phyloP scores from a whole-genome alignment of 495 filamentous ascomycete genomes.

The Glutinoglossum americanum region DNA sequence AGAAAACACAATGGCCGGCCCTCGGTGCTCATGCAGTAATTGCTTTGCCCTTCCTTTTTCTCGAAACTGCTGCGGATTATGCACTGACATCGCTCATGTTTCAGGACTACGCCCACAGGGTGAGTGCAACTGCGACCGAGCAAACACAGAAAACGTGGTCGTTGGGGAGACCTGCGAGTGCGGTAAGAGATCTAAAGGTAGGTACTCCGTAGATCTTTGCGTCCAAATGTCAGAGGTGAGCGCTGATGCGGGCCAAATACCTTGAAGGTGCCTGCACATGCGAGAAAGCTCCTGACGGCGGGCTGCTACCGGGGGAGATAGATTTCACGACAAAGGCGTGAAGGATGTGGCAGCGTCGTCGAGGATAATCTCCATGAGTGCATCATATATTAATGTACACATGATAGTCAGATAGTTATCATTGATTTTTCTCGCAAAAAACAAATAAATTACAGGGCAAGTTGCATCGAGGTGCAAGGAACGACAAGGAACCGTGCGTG shows the following conservation, averaged over 20 bases:
- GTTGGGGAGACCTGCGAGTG: conserved; percentile 49
- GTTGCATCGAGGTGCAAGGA: not conserved
- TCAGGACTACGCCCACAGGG: conserved; percentile 49
- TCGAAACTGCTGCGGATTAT: not conserved
- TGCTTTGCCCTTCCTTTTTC: not conserved
- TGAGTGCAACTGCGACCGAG: conserved; percentile 62
- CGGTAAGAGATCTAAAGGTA: conserved; percentile 49
- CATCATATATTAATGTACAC: not conserved
- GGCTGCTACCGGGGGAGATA: conserved; percentile 37
- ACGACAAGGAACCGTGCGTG: not conserved
- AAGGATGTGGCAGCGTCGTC: not conserved
- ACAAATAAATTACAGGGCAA: not conserved
- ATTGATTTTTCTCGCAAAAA: not conserved
- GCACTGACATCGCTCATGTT: not conserved
- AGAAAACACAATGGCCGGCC: conserved; percentile 54
- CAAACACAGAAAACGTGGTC: conserved; percentile 44
- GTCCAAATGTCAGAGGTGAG: too few relatives aligned
- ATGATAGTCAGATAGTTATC: not conserved
- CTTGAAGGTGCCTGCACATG: conserved; percentile 56
- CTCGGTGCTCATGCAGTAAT: conserved; percentile 67
- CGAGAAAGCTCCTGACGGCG: conserved; percentile 42
- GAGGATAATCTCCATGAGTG: not conserved
- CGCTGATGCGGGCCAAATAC: not conserved
- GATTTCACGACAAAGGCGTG: conserved; percentile 51
- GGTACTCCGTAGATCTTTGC: conserved; percentile 12